Conservation (phyloP, 169 alveolate species). For the Plasmodium inui region DNA sequence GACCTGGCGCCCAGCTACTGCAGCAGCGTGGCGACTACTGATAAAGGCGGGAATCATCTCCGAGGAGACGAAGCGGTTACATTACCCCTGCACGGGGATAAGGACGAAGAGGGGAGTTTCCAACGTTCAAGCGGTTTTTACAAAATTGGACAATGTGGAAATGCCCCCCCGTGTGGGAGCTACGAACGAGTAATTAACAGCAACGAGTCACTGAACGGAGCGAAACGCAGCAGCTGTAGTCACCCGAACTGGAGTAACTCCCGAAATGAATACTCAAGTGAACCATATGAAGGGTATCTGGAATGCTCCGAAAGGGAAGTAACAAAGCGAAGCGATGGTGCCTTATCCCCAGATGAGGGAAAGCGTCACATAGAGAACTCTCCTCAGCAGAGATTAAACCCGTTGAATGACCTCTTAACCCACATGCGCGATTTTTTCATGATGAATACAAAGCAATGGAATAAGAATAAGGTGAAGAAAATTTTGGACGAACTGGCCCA, state of each 20-base stretch:
- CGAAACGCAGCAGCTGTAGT: background rate
- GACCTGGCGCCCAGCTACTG: background rate
- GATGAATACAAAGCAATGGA: background rate
- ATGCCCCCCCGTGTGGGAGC: background rate
- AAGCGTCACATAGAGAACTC: background rate
- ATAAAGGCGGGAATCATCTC: background rate
- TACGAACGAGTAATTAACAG: background rate
- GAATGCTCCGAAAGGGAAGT: background rate
- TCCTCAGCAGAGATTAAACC: background rate
- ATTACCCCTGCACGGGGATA: background rate
- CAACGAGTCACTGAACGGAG: background rate
- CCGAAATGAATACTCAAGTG: background rate
- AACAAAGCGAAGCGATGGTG: background rate
- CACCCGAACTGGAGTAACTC: background rate
- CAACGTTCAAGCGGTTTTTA: background rate
- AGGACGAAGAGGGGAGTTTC: background rate
- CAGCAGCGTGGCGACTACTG: background rate
- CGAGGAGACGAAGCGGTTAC: background rate
- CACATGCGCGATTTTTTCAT: background rate
- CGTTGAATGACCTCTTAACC: background rate
- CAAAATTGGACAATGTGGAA: background rate
- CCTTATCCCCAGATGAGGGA: background rate
- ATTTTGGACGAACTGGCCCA: constrained; percentile 16
- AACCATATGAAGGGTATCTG: background rate
- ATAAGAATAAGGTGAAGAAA: background rate